These are phyloP conservation scores for Capronia coronata DNA, from an alignment of 2,329 filamentous ascomycete genomes.

Conservation along the genomic window DNA sequence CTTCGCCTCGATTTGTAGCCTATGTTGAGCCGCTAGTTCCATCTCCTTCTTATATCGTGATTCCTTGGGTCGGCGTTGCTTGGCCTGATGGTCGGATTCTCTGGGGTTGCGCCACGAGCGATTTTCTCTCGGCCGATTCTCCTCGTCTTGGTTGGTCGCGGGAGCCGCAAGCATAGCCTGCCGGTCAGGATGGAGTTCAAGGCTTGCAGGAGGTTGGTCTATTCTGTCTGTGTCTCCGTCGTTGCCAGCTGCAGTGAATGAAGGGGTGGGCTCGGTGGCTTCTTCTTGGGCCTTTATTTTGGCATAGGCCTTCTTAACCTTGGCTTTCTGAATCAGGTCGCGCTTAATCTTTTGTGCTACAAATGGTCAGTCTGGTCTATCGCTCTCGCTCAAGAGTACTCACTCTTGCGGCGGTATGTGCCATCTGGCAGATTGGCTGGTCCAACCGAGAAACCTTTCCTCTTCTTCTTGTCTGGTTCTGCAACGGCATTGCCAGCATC, in stretches of 20 bases:
- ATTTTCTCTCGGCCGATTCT: slow-evolving; percentile 22
- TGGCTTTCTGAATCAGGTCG: slow-evolving; percentile 82
- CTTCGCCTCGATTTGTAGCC: slow-evolving; percentile 54
- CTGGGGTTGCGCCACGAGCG: slow-evolving; percentile 23
- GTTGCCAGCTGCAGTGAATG: slow-evolving; percentile 19
- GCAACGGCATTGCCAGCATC: slow-evolving; percentile 31
- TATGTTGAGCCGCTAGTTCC: slow-evolving; percentile 58
- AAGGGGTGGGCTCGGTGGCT: slow-evolving; percentile 31
- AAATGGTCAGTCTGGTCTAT: slow-evolving; percentile 1
- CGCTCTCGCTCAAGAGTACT: not conserved
- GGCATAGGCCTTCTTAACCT: slow-evolving; percentile 85
- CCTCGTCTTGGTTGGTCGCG: slow-evolving; percentile 20
- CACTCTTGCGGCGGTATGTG: slow-evolving; percentile 73
- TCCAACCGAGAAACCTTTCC: slow-evolving; percentile 72
- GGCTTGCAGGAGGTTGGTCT: slow-evolving; percentile 33
- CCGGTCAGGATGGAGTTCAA: slow-evolving; percentile 56
- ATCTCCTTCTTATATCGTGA: slow-evolving; percentile 60
- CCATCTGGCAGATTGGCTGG: slow-evolving; percentile 88
- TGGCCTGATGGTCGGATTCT: slow-evolving; percentile 7
- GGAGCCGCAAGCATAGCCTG: slow-evolving; percentile 52
- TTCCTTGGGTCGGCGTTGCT: slow-evolving; percentile 37
- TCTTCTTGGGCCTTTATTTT: slow-evolving; percentile 67
- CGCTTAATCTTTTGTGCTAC: slow-evolving; percentile 83
- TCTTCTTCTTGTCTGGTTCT: slow-evolving; percentile 34
- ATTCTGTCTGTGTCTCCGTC: slow-evolving; percentile 19